Base-by-base conservation (phyloP, 805 yeast genomes). In the Ogataea corticis region DNA sequence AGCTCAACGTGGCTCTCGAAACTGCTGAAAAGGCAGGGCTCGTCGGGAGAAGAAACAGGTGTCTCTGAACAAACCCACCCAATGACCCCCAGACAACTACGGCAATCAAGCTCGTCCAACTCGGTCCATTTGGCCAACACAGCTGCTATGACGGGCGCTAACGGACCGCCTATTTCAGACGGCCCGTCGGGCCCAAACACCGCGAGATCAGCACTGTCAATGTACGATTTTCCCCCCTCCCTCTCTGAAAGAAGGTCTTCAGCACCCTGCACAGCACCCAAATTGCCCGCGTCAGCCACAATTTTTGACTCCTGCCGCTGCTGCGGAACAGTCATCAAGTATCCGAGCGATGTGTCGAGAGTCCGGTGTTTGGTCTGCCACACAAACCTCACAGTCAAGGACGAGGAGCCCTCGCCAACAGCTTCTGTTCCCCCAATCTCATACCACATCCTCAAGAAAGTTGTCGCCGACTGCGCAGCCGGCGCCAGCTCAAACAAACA, bases 331-430 rank as follows among this genome's bases (percentile, higher is more conserved):
- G 45, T 66, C 13, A 54, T 76, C 25, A 70, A 67, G 41, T 63
- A 71, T 38, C 76, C 76, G 0, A 50, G 60, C 2, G 46, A 56
- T 9, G 65, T 64, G 3, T 32, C 50, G 6, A 73, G 68, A 45
- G 82, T 77, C 58, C 74, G 76, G 46, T 87, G 96, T 57, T 70
- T 82, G 0, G 70, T 79, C 3, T 87, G 96, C 56, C 72, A 70
- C 30, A 75, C 83, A 5, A 79, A 48, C 13, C 23, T 50, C 14
- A 44, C 38, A 11, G 38, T 52, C 15, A 38, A 28, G 23, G 46
- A 39, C 17, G 40, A 42, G 5, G 17, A 9, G 18, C 12, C 25
- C n/a, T 18, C 38, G 14, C 35, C 38, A 23, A 17, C 46, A 49
- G 23, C 18, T 3, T 16, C 37, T 42, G 21, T 62, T 54, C 38